Evolutionary conservation across 2,329 filamentous ascomycete species (phyloP).

Genomic region (Stagonosporopsis tanaceti): DNA sequence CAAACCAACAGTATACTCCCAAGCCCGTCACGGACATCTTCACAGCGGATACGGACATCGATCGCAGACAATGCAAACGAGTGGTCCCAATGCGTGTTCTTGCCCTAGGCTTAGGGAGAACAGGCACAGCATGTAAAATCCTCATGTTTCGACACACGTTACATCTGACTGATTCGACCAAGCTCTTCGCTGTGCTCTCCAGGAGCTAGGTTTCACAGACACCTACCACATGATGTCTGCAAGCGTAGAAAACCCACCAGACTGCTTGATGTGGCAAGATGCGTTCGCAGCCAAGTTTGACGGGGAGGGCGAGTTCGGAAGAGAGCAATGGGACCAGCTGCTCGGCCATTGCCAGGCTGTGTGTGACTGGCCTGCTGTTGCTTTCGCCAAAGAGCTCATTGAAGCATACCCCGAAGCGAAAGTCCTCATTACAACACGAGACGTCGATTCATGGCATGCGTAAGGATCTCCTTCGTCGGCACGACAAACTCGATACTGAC

Average conservation of each 20-base stretch:
- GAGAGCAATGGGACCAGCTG: constrained; percentile 58
- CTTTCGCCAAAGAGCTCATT: constrained; percentile 42
- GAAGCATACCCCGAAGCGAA: constrained; percentile 47
- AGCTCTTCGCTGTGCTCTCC: constrained; percentile 68
- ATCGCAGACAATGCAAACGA: constrained; percentile 65
- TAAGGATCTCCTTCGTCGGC: constrained; percentile 26
- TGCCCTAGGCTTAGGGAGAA: constrained; percentile 72
- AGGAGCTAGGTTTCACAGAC: constrained; percentile 66
- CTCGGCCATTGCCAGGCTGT: constrained; percentile 54
- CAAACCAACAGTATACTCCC: constrained; percentile 14
- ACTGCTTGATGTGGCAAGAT: constrained; percentile 74
- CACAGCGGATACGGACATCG: constrained; percentile 55
- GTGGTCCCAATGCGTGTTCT: constrained; percentile 77
- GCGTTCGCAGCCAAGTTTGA: constrained; percentile 70
- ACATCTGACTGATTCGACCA: background rate
- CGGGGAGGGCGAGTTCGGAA: constrained; percentile 67
- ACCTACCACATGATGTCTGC: constrained; percentile 63
- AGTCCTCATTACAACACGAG: constrained; percentile 44
- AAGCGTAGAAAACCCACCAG: constrained; percentile 72
- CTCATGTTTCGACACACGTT: too few relatives aligned
- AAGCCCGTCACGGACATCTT: constrained; percentile 27
- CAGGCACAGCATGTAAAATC: constrained; percentile 64
- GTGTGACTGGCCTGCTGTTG: constrained; percentile 39
- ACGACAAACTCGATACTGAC: background rate
- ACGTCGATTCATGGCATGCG: constrained; percentile 33